Base-by-base conservation (phyloP, 1,139 yeast species). In the Nakaseomyces delphensis region DNA sequence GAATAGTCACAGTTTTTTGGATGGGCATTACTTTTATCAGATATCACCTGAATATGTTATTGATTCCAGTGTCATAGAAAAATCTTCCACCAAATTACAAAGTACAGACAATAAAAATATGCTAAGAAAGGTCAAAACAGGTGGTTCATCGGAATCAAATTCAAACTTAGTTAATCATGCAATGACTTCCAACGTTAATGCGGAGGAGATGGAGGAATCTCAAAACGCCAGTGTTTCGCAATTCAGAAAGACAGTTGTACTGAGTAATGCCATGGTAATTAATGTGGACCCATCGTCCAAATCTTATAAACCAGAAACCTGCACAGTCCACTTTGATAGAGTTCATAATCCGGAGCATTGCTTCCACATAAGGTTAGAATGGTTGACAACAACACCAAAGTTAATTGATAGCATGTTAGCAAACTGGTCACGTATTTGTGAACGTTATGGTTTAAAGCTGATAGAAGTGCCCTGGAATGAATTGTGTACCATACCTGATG, bases 391-490 rank as follows among this genome's bases (percentile, higher is more conserved):
- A 0, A 86, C 97, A 0, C 83, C 95, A 0, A 83, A 82, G 56
- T 72, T 91, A 40, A 80, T 93, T 45, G 98, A 93, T 52, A 96
- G 91, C 53, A 70, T 86, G n/a, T 73, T 93, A 24, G 79, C 73
- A 33, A 76, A 76, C 41, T 82, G 96, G 83, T 76, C 87, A 0
- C 71, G 96, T 45, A 68, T 81, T 36, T 86, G 95, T 54, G 95
- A 85, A 48, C 64, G 93, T 42, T 87, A 85, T 59, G 98, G 97
- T 0, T 69, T 89, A 50, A 77, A 76, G 45, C 66, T 93, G 42
- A 94, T 86, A n/a, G 97, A 91, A 56, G 79, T 91, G 0, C 97
- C 97, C 0, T 84, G 95, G 80, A 79, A 77, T 45, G 97, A 89
- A 55, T 70, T 87, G 30, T 79, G 91, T 54, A 76, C 80, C 0